These are phyloP conservation scores for Poa pratensis DNA, from an alignment of 176 grass and related monocot species.

Conservation along the genomic window DNA sequence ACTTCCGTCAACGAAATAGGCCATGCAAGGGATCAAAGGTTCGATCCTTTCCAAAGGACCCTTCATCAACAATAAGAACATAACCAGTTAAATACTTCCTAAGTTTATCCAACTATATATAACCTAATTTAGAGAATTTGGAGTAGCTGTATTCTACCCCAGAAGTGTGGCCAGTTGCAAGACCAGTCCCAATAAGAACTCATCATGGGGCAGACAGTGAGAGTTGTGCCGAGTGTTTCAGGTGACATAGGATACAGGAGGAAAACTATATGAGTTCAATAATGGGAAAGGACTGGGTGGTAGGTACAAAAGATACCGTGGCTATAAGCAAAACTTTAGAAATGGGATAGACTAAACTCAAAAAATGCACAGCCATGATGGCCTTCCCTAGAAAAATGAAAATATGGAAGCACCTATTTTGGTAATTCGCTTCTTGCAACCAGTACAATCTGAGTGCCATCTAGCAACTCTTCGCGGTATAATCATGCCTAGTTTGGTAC, in stretches of 20 bases:
- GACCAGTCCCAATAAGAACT: not conserved
- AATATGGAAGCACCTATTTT: not conserved
- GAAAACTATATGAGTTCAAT: not conserved
- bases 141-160: not conserved
- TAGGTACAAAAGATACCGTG: not conserved
- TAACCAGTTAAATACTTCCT: not conserved
- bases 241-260: not conserved
- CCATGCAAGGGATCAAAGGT: not conserved
- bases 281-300: not conserved
- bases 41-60: slow-evolving; percentile 14
- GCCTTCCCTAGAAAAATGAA: not conserved
- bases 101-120: not conserved
- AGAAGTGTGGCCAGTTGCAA: not conserved
- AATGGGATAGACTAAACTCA: not conserved
- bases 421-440: not conserved
- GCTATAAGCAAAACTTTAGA: not conserved
- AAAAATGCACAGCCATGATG: not conserved
- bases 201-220: not conserved
- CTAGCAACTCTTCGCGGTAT: not conserved
- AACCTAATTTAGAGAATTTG: slow-evolving; percentile 6
- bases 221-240: not conserved
- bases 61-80: slow-evolving; percentile 41
- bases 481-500: not conserved
- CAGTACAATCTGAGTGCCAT: not conserved
- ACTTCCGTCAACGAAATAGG: slow-evolving; percentile 30